Conservation (phyloP, 1,284 basidiomycete species). For the Marasmius fiardii region DNA sequence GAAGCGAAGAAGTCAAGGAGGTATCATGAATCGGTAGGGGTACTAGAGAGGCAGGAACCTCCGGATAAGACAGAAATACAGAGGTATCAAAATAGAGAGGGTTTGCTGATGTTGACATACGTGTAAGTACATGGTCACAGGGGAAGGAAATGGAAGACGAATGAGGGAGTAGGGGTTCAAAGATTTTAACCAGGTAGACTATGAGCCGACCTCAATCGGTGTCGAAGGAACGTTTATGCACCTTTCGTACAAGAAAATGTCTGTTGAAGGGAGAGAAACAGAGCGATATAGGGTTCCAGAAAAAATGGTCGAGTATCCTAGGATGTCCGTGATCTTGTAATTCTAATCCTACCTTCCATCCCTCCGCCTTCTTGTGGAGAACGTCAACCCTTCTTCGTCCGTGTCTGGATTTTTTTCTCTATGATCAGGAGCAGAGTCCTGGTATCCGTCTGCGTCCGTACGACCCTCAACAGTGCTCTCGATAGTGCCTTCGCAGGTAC, state of each 20-base stretch:
- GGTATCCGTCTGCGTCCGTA: neutral
- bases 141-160: neutral
- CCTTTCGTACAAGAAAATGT: neutral
- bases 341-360: neutral
- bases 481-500: neutral
- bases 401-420: neutral
- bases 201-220: no score
- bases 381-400: neutral
- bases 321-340: neutral
- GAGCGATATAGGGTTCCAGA: neutral
- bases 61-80: neutral
- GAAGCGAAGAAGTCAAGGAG: neutral
- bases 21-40: neutral
- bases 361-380: slow-evolving; percentile 1
- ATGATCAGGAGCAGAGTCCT: neutral
- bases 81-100: neutral
- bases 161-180: neutral
- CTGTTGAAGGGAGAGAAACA: neutral
- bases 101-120: neutral
- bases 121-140: neutral
- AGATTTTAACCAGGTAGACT: no score
- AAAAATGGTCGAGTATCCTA: neutral
- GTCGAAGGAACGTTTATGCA: no score
- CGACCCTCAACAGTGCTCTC: slow-evolving; percentile 1
- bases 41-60: neutral